Conservation (phyloP, 441 rosid genomes). For the Biscutella laevigata region DNA sequence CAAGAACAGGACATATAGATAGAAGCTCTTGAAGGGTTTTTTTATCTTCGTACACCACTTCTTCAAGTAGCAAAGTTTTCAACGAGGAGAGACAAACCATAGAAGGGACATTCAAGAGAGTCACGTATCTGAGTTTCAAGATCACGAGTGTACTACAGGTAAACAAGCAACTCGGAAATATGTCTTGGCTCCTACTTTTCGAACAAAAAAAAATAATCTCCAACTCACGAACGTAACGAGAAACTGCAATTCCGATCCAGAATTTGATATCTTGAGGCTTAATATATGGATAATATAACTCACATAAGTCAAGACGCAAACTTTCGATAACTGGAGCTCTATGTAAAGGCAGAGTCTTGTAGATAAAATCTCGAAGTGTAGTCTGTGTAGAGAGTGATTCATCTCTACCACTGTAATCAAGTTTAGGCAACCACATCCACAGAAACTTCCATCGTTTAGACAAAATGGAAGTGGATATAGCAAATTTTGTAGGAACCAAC, state of each 20-base stretch:
- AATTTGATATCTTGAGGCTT: not conserved
- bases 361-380: not conserved
- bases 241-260: not conserved
- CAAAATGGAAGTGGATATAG: constrained; percentile 2
- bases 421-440: constrained; percentile 6
- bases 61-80: not conserved
- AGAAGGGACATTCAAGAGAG: constrained; percentile 10
- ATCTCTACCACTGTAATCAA: not conserved
- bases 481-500: constrained; percentile 2
- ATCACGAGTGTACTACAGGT: not conserved
- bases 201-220: not conserved
- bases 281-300: not conserved
- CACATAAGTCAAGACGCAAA: not conserved
- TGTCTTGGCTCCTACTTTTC: not conserved
- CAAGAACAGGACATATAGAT: not conserved
- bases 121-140: not conserved
- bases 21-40: not conserved
- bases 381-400: too few species aligned
- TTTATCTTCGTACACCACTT: not conserved
- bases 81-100: constrained; percentile 4
- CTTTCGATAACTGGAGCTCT: not conserved
- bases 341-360: not conserved
- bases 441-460: not conserved
- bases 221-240: not conserved
- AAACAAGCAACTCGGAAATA: constrained; percentile 5